phyloP scores from a whole-genome alignment of 208 protist species.

The Trichomonas tenax region DNA sequence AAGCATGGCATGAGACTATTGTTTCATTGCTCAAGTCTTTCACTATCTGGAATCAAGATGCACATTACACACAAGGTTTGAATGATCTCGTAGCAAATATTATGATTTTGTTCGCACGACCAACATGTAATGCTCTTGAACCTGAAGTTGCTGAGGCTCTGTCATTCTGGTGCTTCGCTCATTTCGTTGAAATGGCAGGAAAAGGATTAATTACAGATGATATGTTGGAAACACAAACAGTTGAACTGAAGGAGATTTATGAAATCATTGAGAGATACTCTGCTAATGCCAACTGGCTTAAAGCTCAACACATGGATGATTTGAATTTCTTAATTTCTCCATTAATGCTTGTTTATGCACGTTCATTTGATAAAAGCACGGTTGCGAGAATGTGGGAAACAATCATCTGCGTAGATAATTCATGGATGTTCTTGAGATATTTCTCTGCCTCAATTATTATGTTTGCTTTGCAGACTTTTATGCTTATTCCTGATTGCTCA shows the following conservation, averaged over 20 bases:
- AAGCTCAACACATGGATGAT: not conserved
- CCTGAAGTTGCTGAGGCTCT: not conserved
- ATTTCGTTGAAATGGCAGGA: not conserved
- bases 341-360: not conserved
- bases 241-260: not conserved
- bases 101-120: not conserved
- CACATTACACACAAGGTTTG: not conserved
- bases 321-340: not conserved
- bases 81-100: not conserved
- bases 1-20: not conserved
- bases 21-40: not conserved
- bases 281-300: not conserved
- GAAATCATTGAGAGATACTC: not conserved
- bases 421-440: not conserved
- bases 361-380: not conserved
- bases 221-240: not conserved
- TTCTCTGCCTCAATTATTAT: not conserved
- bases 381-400: not conserved
- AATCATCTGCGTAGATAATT: not conserved
- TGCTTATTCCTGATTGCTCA: not conserved
- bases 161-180: not conserved
- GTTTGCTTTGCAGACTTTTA: not conserved
- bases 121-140: not conserved
- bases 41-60: not conserved
- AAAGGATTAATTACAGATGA: not conserved